These are phyloP conservation scores for Camellia sinensis DNA, from an alignment of 148 eudicot genomes.

Conservation along the genomic window DNA sequence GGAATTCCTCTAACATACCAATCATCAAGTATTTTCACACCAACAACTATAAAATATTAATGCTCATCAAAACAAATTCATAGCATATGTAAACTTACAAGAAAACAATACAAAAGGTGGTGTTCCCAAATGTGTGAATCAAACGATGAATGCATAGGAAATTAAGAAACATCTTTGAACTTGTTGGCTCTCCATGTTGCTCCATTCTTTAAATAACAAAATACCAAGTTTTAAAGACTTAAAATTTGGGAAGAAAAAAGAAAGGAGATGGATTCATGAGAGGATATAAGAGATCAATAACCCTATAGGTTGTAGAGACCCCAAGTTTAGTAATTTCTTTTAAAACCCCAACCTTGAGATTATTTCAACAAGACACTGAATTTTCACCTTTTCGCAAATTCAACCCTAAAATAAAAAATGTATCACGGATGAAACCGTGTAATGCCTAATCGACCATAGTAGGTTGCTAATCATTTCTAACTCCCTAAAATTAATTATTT, in stretches of 20 bases:
- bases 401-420: no score
- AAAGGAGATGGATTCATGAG: neutral
- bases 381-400: no score
- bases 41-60: neutral
- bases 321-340: no score
- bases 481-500: no score
- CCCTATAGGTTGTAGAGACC: no score
- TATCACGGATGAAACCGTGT: no score
- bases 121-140: slow-evolving; percentile 79
- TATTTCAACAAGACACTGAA: no score
- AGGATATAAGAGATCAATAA: neutral
- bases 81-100: slow-evolving; percentile 36
- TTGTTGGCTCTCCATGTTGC: slow-evolving; percentile 77
- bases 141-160: slow-evolving; percentile 49
- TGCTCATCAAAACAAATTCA: neutral
- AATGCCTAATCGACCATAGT: no score
- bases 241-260: neutral
- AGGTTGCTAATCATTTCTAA: no score
- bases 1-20: neutral
- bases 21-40: neutral
- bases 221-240: neutral
- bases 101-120: slow-evolving; percentile 74
- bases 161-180: slow-evolving; percentile 55
- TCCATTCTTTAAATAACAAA: slow-evolving; percentile 47
- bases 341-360: no score